Base-by-base conservation (phyloP, 1,139 yeast species). In the Taiozyma onychis region DNA sequence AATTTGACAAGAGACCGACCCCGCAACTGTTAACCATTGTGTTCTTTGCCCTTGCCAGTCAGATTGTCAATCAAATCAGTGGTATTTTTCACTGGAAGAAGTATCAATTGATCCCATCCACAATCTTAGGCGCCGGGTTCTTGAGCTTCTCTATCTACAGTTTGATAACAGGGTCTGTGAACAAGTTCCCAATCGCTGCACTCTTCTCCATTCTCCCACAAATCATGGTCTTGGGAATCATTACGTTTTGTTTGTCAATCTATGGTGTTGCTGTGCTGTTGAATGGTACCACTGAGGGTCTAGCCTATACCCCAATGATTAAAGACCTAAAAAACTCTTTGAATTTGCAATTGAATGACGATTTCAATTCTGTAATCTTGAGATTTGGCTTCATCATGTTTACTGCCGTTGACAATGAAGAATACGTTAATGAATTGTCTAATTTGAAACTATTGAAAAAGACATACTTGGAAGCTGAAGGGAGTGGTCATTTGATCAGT, bases 321-420 rank as follows among this genome's bases (percentile, higher is more conserved):
- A 61, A 64, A 28, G 74, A 76, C 43, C 65, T 77, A 48, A 62
- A 57, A 11, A 70, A 69, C 35, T 64, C 74, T 43, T 65, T 71
- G 47, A 68, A 67, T 58, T 62, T 65, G 52, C 66, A 68, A 35
- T 63, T 78, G 51, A 66, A 73, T 47, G 90, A 85, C 61, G 93
- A 85, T 62, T 86, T 85, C 60, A 81, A 81, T 62, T 74, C 85
- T 1, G 79, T 83, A 0, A 66, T 83, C 50, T 71, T 80, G 57
- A 80, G 80, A 56, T 65, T 82, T 47, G 89, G 90, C 0, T 72
- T 79, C 50, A 70, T 85, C 47, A 81, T 88, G 7, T 75, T 85
- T 39, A 78, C 85, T 10, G 81, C 85, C 55, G 84, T 88, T 0
- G 84, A 88, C 3, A 78, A 76, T 54, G 78, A 83, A 18, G 81